Evolutionary conservation across 305 asterid genomes (phyloP), one percentile per base, ranked within the genome.

Genomic region (Rubia peregrina): DNA sequence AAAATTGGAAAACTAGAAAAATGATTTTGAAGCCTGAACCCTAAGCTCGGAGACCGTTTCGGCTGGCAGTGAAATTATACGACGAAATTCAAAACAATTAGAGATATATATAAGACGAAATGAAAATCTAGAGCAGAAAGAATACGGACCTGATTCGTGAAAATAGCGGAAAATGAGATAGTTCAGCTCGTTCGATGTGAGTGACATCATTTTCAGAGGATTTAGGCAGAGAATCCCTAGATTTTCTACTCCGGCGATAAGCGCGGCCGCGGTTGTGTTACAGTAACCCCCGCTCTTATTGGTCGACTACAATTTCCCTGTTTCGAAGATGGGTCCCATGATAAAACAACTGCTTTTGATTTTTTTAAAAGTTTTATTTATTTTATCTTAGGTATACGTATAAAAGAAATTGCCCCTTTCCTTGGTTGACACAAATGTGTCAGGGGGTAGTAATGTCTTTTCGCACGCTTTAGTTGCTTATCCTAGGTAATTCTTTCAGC

Each of bases 161-260:
- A 93, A 95, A 74, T 93, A 93, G 41, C 98, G 97, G 80, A 90
- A 93, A 82, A 90, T 84, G 59, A 93, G 97, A 80, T 88, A 93
- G 78, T 93, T 93, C 77, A 93, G 75, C 84, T 93, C 97, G 70
- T 81, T 73, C 55, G 98, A 89, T 70, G 96, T 89, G 51, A 93
- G 67, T 73, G 98, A 81, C 60, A 80, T 77, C 95, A 90, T 87
- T 63, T 12, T 55, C 71, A 51, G 49, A 30, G 17, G 69, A 67
- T 76, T 17, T 53, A n/a, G 68, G 46, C 11, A 24, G 53, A 9
- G n/a, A 46, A 40, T 44, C 22, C 43, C 21, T 14, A 17, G 43
- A 1, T 5, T 11, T 14, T 41, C 24, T 36, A 36, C 44, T 17
- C 21, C 53, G 24, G 65, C 59, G 73, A 41, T 42, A 55, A 16